A percentile compares a stretch with the other conserved stretches of the same genome.
phyloP scores from a whole-genome alignment of 2,329 filamentous ascomycete species.

The Neurospora crassa region DNA sequence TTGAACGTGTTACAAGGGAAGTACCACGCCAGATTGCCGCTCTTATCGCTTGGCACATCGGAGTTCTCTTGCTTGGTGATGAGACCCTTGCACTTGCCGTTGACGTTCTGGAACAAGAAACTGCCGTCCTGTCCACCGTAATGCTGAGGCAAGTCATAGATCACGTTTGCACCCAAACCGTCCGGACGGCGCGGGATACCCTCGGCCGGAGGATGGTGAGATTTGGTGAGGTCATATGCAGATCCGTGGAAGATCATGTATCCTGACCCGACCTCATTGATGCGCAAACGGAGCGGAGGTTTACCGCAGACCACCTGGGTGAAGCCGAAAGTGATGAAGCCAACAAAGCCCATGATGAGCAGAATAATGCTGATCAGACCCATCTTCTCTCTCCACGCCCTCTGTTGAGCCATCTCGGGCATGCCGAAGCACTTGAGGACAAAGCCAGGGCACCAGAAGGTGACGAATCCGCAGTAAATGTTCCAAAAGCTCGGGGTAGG shows the following conservation, averaged over 20 bases:
- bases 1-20: slow-evolving; percentile 89
- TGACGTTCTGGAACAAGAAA: slow-evolving; percentile 97
- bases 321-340: slow-evolving; percentile 95
- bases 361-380: slow-evolving; percentile 91
- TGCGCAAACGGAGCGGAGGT: slow-evolving; percentile 61
- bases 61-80: slow-evolving; percentile 65
- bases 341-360: slow-evolving; percentile 77
- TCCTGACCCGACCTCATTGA: slow-evolving; percentile 70
- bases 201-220: slow-evolving; percentile 67
- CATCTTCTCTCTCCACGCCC: slow-evolving; percentile 97
- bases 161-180: slow-evolving; percentile 58
- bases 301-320: slow-evolving; percentile 75
- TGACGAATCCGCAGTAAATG: slow-evolving; percentile 86
- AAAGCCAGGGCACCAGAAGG: slow-evolving; percentile 88
- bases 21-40: slow-evolving; percentile 82
- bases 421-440: slow-evolving; percentile 79
- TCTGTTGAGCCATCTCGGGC: slow-evolving; percentile 73
- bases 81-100: slow-evolving; percentile 86
- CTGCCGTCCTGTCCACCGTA: slow-evolving; percentile 87
- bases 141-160: slow-evolving; percentile 76
- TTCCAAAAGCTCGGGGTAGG: slow-evolving; percentile 72
- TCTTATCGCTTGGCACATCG: slow-evolving; percentile 66
- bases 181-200: slow-evolving; percentile 55
- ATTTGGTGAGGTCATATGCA: slow-evolving; percentile 73
- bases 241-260: slow-evolving; percentile 96